Evolutionary conservation across 306 rosid genomes (phyloP).

Genomic region (Trifolium fragiferum): DNA sequence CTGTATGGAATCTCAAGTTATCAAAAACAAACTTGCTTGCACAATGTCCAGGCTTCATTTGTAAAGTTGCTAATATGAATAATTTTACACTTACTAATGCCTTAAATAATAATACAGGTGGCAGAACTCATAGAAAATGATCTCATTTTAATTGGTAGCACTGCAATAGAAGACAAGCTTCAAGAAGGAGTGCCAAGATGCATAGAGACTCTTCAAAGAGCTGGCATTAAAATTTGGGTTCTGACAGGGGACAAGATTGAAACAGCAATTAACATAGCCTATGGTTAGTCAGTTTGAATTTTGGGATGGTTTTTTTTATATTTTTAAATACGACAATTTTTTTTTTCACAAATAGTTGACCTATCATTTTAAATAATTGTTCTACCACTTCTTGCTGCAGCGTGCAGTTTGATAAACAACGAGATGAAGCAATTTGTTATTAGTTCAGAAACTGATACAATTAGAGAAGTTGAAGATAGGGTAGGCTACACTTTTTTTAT

Average conservation of each 20-base stretch:
- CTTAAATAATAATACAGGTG: conserved; percentile 64
- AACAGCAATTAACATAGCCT: conserved; percentile 96
- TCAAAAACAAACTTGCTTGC: conserved; percentile 2
- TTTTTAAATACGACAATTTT: conserved; percentile 18
- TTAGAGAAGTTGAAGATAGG: conserved; percentile 90
- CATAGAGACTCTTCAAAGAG: conserved; percentile 89
- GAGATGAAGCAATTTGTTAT: conserved; percentile 87
- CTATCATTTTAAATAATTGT: conserved; percentile 31
- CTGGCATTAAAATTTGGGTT: conserved; percentile 98
- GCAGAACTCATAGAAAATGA: conserved; percentile 92
- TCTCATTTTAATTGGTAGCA: conserved; percentile 87
- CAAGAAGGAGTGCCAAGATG: conserved; percentile 99
- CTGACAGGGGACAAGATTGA: conserved; percentile 99
- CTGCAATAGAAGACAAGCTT: conserved; percentile 99
- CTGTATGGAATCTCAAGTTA: conserved; percentile 5
- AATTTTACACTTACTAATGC: conserved; percentile 35
- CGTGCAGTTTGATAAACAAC: conserved; percentile 91
- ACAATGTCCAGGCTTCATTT: conserved; percentile 32
- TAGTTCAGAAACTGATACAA: conserved; percentile 94
- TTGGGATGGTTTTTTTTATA: conserved; percentile 3
- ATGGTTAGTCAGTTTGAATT: conserved; percentile 65
- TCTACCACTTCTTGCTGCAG: conserved; percentile 53
- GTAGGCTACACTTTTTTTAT: conserved; percentile 51
- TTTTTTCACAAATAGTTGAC: conserved; percentile 4
- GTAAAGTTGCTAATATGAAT: conserved; percentile 18